Percentiles rank a stretch among this genome's conserved stretches.
Conservation (phyloP, 2,329 filamentous ascomycete genomes). For the Fusarium duplospermum region DNA sequence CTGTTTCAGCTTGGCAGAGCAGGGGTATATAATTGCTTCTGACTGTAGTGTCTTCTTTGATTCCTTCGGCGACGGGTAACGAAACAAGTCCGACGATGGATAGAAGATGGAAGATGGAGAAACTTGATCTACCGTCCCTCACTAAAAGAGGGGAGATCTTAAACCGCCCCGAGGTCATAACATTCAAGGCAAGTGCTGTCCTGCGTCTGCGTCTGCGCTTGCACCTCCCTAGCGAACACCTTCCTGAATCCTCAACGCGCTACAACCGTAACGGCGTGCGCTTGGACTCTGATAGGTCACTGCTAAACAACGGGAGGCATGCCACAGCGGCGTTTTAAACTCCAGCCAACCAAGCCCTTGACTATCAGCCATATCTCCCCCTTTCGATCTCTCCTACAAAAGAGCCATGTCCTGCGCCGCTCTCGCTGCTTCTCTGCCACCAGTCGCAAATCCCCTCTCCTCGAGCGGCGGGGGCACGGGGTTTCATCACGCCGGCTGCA, state of each 20-base stretch:
- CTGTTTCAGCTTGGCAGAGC: conserved; percentile 34
- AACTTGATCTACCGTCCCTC: conserved; percentile 4
- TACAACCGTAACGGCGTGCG: conserved; percentile 27
- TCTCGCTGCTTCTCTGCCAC: not conserved
- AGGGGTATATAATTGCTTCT: conserved; percentile 7
- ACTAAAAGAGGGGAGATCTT: conserved; percentile 11
- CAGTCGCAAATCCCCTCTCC: not conserved
- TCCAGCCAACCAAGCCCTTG: conserved; percentile 21
- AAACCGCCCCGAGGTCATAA: conserved; percentile 18
- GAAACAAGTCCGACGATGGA: not conserved
- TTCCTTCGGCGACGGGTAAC: not conserved
- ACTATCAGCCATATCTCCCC: conserved; percentile 25
- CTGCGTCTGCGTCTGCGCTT: conserved; percentile 7
- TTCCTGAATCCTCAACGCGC: conserved; percentile 15
- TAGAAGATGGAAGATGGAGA: not conserved
- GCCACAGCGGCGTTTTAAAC: conserved; percentile 4
- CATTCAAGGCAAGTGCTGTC: conserved; percentile 11
- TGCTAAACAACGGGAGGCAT: conserved; percentile 18
- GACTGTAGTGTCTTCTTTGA: not conserved
- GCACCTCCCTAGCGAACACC: conserved; percentile 26
- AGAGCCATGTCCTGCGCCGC: not conserved
- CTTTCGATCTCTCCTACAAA: conserved; percentile 13
- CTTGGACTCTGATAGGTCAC: conserved; percentile 15
- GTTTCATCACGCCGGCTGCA: conserved; percentile 26
- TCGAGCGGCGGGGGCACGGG: conserved; percentile 19